Evolutionary conservation across 2,329 filamentous ascomycete genomes (phyloP).

Genomic region (Pseudocercospora eumusae): DNA sequence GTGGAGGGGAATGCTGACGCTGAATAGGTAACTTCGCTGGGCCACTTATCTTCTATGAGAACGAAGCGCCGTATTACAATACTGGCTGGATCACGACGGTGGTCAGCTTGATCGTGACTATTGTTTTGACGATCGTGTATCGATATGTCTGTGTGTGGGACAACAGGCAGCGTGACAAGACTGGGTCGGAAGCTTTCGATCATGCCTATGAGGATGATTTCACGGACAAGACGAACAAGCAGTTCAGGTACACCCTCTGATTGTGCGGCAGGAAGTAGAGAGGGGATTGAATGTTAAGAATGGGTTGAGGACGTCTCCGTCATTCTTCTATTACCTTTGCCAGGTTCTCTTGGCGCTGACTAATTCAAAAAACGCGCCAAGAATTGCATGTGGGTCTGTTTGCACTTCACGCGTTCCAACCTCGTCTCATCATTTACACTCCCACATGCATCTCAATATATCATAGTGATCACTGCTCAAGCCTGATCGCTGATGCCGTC

Average conservation of each 20-base stretch:
- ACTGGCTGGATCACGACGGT: constrained; percentile 45
- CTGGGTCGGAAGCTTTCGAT: constrained; percentile 53
- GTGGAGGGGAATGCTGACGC: constrained; percentile 11
- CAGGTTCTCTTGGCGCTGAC: background rate
- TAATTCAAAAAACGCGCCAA: too few species aligned
- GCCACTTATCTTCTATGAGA: constrained; percentile 46
- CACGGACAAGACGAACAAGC: constrained; percentile 46
- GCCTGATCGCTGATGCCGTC: background rate
- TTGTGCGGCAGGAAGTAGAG: too few species aligned
- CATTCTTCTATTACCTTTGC: too few species aligned
- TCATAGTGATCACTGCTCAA: background rate
- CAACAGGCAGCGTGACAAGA: constrained; percentile 48
- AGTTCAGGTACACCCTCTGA: constrained; percentile 24
- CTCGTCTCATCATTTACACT: background rate
- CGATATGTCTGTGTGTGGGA: constrained; percentile 49
- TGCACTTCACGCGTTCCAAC: too few species aligned
- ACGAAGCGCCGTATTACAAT: constrained; percentile 46
- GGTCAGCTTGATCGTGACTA: constrained; percentile 39
- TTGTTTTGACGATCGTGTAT: constrained; percentile 47
- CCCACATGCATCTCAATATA: background rate
- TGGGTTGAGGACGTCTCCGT: too few species aligned
- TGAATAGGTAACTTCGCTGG: constrained; percentile 48
- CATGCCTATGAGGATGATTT: constrained; percentile 57
- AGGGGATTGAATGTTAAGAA: too few species aligned
- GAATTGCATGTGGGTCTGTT: too few species aligned